Evolutionary conservation across 305 asterid genomes (phyloP), one percentile per base, ranked within the genome.

Genomic region (Vinca major): DNA sequence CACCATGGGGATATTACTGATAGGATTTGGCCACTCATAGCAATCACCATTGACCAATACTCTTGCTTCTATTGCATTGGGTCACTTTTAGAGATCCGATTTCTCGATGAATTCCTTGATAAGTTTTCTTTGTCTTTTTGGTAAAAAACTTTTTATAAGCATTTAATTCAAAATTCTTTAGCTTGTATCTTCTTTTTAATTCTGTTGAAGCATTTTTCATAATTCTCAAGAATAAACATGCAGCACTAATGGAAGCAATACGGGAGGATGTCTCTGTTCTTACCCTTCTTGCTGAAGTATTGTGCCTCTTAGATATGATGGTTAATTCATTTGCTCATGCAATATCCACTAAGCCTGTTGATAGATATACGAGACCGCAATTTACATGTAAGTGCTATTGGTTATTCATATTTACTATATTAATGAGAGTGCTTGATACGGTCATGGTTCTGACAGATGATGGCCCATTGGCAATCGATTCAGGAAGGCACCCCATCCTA

Each of bases 401-500:
- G 54, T 51, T 61, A 16, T 61, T 49, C 52, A 43, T 71, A 41
- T 62, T 79, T 62, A 72, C 55, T 45, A 11, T 73, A 68, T 63
- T 65, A 69, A 70, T 61, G 57, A 37, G 47, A 62, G 71, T 70
- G 77, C 76, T 75, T 60, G 73, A 62, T 66, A 68, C 72, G 43
- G 63, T 55, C 67, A 60, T 36, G 62, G 72, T 74, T 65, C 72
- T 72, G 69, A 45, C 82, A 90, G 98, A 82, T 80, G 90, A 87
- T 77, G 98, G 98, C 53, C 98, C 98, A 39, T 77, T 92, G 82
- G 97, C 98, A 77, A 92, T 92, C 80, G 98, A 92, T 77, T 84
- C 89, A 63, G 97, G 96, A 78, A 79, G 97, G 71, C 98, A 92
- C 74, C 97, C 98, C 55, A 88, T 92, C 79, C 89, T 92, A 58